Conservation (phyloP, 495 filamentous ascomycete species). For the Penicillium paxilli region DNA sequence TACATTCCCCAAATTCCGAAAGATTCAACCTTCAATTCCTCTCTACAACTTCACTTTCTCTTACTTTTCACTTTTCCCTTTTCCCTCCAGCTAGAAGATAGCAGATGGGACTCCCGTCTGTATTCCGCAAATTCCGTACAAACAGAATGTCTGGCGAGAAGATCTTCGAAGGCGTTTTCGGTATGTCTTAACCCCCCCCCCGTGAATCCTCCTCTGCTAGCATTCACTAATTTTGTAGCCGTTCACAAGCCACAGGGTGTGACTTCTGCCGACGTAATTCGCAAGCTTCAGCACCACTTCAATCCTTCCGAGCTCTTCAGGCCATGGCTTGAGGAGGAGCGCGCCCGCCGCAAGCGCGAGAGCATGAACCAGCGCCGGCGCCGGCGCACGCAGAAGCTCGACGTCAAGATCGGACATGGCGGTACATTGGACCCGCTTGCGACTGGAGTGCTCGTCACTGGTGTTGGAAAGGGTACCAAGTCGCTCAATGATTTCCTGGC, state of each 20-base stretch:
- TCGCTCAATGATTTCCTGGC: constrained; percentile 69
- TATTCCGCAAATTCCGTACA: constrained; percentile 33
- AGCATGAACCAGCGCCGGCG: constrained; percentile 54
- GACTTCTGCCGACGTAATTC: constrained; percentile 84
- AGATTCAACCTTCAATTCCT: background rate
- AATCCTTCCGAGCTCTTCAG: constrained; percentile 75
- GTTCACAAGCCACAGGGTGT: constrained; percentile 88
- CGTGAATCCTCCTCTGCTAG: background rate
- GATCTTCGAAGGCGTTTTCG: constrained; percentile 74
- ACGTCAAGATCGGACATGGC: constrained; percentile 95
- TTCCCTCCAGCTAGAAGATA: background rate
- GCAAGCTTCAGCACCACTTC: constrained; percentile 78
- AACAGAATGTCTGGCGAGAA: constrained; percentile 57
- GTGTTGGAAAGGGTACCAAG: constrained; percentile 88
- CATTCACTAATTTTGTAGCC: constrained; percentile 48
- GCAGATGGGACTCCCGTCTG: constrained; percentile 36
- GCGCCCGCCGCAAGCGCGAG: constrained; percentile 48
- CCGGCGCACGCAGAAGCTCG: constrained; percentile 46
- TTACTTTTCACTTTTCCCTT: no score
- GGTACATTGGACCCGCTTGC: constrained; percentile 94
- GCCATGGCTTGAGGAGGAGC: constrained; percentile 68
- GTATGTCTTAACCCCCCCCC: constrained; percentile 37
- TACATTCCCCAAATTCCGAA: background rate
- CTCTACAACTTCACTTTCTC: background rate
- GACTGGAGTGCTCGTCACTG: constrained; percentile 86